phyloP scores from a whole-genome alignment of 2,329 filamentous ascomycete genomes.

The Colletotrichum sp. region DNA sequence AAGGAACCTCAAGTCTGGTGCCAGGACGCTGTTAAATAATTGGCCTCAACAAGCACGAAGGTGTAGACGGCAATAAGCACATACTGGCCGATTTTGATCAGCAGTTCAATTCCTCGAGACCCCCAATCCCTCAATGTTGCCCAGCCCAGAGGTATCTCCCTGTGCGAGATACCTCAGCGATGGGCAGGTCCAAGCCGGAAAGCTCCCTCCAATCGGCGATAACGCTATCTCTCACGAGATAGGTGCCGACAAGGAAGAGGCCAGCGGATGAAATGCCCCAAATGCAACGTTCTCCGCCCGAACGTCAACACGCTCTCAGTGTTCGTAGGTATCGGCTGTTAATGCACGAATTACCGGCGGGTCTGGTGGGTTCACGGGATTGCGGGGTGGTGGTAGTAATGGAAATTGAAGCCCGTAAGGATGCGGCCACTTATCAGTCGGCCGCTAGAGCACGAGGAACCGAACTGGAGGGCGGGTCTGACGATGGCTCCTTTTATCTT shows the following conservation, averaged over 20 bases:
- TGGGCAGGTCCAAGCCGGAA: not conserved
- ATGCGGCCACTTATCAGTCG: not conserved
- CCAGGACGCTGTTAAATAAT: not conserved
- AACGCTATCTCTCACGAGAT: not conserved
- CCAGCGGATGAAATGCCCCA: not conserved
- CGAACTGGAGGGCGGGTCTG: not conserved
- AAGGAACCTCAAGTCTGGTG: not conserved
- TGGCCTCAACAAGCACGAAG: fast-evolving
- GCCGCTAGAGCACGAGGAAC: not conserved
- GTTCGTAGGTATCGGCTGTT: not conserved
- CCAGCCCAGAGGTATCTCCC: not conserved
- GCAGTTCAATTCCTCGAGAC: too few relatives aligned
- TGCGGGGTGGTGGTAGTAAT: not conserved
- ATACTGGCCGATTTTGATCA: not conserved
- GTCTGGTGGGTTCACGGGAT: not conserved
- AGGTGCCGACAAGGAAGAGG: not conserved
- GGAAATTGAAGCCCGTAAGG: not conserved
- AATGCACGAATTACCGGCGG: not conserved
- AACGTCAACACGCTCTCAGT: not conserved
- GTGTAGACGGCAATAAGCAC: not conserved
- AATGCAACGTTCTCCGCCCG: not conserved
- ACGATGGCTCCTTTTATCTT: not conserved
- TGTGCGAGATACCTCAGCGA: not conserved
- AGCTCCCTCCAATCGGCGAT: not conserved
- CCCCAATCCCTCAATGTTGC: not conserved